These are phyloP conservation scores for Udeniomyces megalosporus DNA, from an alignment of 768 basidiomycete genomes.

Conservation along the genomic window DNA sequence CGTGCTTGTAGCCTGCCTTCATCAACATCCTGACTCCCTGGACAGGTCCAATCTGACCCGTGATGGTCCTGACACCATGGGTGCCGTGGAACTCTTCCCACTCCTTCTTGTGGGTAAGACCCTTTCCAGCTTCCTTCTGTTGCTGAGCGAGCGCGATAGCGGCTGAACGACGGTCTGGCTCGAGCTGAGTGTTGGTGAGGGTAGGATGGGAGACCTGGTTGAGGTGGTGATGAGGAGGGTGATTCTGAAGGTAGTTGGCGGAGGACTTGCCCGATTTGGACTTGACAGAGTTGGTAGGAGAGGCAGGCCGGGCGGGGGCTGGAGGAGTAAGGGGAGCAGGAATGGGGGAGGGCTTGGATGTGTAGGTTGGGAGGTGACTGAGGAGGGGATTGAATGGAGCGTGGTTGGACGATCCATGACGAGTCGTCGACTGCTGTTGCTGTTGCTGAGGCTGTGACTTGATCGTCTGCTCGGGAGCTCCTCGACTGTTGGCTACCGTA, in stretches of 20 bases:
- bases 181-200: neutral
- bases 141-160: conserved; percentile 20
- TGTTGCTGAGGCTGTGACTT: neutral
- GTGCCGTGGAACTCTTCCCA: conserved; percentile 75
- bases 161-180: neutral
- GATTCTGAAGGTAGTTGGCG: no score
- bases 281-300: neutral
- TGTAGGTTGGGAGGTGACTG: neutral
- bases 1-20: conserved; percentile 77
- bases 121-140: neutral
- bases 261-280: neutral
- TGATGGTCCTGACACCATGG: conserved; percentile 84
- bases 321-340: neutral
- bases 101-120: conserved; percentile 46
- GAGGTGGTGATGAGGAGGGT: no score
- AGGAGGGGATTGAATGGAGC: neutral
- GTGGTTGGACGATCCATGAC: neutral
- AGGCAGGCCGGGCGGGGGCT: neutral
- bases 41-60: conserved; percentile 81
- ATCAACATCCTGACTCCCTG: conserved; percentile 87
- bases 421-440: neutral
- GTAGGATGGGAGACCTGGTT: neutral
- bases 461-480: neutral
- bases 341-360: neutral
- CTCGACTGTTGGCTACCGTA: no score